Conservation (phyloP, 768 basidiomycete genomes). For the Tulasnella sp. region DNA sequence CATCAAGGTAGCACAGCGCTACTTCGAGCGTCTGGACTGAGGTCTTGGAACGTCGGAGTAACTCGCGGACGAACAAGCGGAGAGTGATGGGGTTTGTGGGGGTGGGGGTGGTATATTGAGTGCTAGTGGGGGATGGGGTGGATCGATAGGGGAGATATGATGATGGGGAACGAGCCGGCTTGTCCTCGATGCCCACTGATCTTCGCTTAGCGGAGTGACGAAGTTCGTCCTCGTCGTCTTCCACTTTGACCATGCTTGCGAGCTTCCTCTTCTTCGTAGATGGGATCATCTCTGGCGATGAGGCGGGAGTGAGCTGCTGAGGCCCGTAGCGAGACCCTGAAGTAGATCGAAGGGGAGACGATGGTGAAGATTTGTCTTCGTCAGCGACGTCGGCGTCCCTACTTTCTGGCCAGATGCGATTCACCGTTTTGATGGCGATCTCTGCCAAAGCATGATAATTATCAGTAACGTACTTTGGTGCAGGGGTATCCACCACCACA, state of each 20-base stretch:
- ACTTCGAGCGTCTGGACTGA: conserved; percentile 75
- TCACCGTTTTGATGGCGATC: conserved; percentile 5
- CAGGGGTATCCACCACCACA: neutral
- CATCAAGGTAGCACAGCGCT: conserved; percentile 77
- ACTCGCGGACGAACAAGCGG: conserved; percentile 64
- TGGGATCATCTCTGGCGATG: neutral
- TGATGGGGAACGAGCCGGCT: neutral
- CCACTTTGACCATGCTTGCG: neutral
- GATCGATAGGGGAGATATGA: neutral
- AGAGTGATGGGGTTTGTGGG: conserved; percentile 1
- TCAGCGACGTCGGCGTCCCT: conserved; percentile 9
- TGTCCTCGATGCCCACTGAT: neutral
- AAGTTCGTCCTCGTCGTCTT: neutral
- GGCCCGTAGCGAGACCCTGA: neutral
- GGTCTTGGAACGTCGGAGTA: conserved; percentile 73
- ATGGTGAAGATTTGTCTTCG: neutral
- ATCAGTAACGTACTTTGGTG: neutral
- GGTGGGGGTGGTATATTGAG: neutral
- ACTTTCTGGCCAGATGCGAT: conserved; percentile 12
- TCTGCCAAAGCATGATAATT: neutral
- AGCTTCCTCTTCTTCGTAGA: conserved; percentile 3
- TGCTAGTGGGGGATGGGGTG: neutral
- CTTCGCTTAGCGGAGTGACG: neutral
- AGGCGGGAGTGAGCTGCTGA: conserved; percentile 9
- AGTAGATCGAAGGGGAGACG: neutral